phyloP scores from a whole-genome alignment of 2,329 filamentous ascomycete genomes.

The Sporothrix pseudoabietina region DNA sequence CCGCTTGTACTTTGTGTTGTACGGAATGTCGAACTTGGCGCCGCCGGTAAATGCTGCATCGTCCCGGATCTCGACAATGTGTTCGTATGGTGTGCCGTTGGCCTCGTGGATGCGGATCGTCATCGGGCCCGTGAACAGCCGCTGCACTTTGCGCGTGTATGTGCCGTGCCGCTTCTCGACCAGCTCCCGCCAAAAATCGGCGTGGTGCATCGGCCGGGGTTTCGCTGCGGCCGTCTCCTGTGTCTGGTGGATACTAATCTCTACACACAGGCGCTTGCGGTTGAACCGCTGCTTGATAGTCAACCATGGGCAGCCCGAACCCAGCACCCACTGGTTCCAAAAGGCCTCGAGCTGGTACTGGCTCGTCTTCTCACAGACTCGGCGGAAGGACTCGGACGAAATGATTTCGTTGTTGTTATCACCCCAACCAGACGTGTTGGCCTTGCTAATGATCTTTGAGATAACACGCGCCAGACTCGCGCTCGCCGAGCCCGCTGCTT shows the following conservation, averaged over 20 bases:
- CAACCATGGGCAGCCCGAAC: conserved; percentile 86
- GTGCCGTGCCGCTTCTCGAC: conserved; percentile 76
- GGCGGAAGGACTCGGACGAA: conserved; percentile 74
- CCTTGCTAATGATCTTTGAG: conserved; percentile 80
- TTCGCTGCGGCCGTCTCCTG: conserved; percentile 60
- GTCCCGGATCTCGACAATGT: conserved; percentile 94
- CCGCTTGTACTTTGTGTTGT: conserved; percentile 98
- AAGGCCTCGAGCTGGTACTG: conserved; percentile 80
- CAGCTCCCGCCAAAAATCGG: conserved; percentile 79
- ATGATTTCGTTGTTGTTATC: conserved; percentile 70
- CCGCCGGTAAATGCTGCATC: conserved; percentile 61
- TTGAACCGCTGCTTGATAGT: conserved; percentile 89
- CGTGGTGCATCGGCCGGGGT: conserved; percentile 62
- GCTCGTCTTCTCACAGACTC: conserved; percentile 82
- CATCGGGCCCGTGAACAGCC: conserved; percentile 86
- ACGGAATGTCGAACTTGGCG: conserved; percentile 87
- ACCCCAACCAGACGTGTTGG: conserved; percentile 55
- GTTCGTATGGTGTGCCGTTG: conserved; percentile 96
- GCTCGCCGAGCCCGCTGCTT: conserved; percentile 81
- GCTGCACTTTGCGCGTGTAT: conserved; percentile 61
- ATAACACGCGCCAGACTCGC: conserved; percentile 73
- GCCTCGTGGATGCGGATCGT: conserved; percentile 97
- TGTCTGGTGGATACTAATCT: conserved; percentile 83
- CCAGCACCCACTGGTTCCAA: conserved; percentile 90
- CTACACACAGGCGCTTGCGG: conserved; percentile 93